Conservation (phyloP, 2,329 filamentous ascomycete species). For the Alternaria conjuncta region DNA sequence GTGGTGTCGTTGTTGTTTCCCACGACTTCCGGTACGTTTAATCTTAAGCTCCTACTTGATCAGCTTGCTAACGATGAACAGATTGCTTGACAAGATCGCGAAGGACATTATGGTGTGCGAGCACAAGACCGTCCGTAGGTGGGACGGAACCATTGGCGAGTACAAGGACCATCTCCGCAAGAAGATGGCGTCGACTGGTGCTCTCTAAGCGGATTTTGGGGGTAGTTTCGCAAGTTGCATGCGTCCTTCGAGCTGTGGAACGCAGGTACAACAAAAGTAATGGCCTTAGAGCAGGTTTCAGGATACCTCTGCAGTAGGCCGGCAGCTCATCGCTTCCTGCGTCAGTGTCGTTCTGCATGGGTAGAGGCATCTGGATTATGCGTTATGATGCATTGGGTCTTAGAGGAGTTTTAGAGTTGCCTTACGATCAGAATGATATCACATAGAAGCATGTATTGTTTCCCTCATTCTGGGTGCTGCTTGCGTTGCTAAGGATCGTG, state of each 20-base stretch:
- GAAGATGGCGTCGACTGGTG: slow-evolving; percentile 93
- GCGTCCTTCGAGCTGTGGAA: slow-evolving; percentile 34
- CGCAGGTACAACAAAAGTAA: slow-evolving; percentile 37
- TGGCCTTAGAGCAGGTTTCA: slow-evolving; percentile 38
- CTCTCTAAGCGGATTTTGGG: slow-evolving; percentile 66
- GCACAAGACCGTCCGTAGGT: slow-evolving; percentile 89
- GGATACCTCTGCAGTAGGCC: slow-evolving; percentile 41
- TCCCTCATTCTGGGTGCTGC: neutral
- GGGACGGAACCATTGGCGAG: slow-evolving; percentile 86
- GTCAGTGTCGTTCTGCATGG: slow-evolving; percentile 39
- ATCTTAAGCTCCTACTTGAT: neutral
- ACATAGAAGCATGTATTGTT: slow-evolving; percentile 23
- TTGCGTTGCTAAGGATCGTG: neutral
- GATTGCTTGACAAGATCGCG: slow-evolving; percentile 97
- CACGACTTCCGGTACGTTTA: slow-evolving; percentile 92
- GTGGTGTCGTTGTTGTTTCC: slow-evolving; percentile 96
- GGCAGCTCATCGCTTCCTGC: slow-evolving; percentile 44
- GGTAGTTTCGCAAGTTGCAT: slow-evolving; percentile 33
- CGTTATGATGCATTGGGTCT: slow-evolving; percentile 46
- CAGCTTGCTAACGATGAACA: slow-evolving; percentile 54
- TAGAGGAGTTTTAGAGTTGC: slow-evolving; percentile 50
- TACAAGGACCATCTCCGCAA: slow-evolving; percentile 99
- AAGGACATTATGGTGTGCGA: slow-evolving; percentile 99
- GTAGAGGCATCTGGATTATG: slow-evolving; percentile 45
- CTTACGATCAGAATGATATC: slow-evolving; percentile 45